Evolutionary conservation across 352 stramenopile species (phyloP), one percentile per base, ranked within the genome.

Genomic region (Thraustochytrium striatum): DNA sequence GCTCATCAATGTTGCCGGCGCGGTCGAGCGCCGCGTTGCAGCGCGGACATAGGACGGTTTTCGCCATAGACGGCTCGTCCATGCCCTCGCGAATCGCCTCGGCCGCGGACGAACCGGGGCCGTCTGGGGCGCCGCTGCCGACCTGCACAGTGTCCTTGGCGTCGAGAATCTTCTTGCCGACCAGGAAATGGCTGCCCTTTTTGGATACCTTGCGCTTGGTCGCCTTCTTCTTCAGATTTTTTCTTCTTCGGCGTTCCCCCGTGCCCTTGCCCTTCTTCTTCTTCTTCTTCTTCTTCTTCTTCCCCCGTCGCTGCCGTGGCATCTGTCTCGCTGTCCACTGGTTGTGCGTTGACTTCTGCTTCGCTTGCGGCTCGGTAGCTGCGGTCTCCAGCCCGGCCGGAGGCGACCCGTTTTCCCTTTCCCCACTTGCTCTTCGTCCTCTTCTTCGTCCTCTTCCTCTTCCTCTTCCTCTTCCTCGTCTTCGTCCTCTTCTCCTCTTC

Each of bases 11-110:
- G 28, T 83, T 85, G 28, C 81, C 65, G 3, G 81, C 82, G 7
- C 65, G 44, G 39, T 75, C 65, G n/a, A 75, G 39, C 35, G 65
- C 65, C 9, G 61, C 65, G 9, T 75, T 75, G 50, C 65, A 75
- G 5, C 65, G 28, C 21, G 65, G 65, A 28, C 65, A 75, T 5
- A 75, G 36, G 36, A 75, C 28, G 32, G 65, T 75, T n/a, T 75
- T 75, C 5, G 65, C 65, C 1, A 21, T 82, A 25, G 43, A 82
- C 41, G 73, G 36, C n/a, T 70, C 39, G 8, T 82, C 81, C 44
- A 78, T 75, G 3, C 75, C 81, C 25, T 83, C 79, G 57, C 73
- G 44, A 1, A 83, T 83, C 36, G 39, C 82, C 1, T 70, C 72
- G 19, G 92, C 82, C 0, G 87, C 65, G 35, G 41, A n/a, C 44